Evolutionary conservation across 441 rosid genomes (phyloP), one percentile per base, ranked within the genome.

Genomic region (Croton laevigatus): DNA sequence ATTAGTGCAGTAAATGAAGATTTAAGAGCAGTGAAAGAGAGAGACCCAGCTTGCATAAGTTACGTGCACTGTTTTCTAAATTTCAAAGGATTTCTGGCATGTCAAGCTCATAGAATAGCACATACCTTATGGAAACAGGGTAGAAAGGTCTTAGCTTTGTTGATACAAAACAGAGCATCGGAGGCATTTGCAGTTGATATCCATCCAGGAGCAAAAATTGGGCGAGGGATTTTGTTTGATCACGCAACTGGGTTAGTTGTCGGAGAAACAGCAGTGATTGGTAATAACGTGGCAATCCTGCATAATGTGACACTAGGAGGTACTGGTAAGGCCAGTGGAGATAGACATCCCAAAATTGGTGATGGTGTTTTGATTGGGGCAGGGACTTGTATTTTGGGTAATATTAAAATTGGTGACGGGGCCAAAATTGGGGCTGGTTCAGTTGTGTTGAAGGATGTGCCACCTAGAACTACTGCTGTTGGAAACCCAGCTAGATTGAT

Each of bases 361-460:
- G 83, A 90, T 51, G 97, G 98, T 59, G 97, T 89, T 3, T 69
- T 93, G 84, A 89, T 93, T 51, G 98, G 98, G 61, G 97, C 97
- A 0, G 96, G 94, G 79, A 87, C 89, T 71, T 89, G 97, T 75
- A 85, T 93, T 23, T 79, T 93, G 83, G 97, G 97, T 64, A 91
- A 86, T 32, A 84, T 93, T 44, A 81, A 42, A 65, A 82, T 93
- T 32, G 97, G 97, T 2, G 93, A 89, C 22, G 97, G 97, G 40
- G 97, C 96, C 23, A 93, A 88, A 74, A 86, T 91, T 55, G 98
- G 97, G 32, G 94, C 98, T 5, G 87, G 98, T 0, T 93, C 97
- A 1, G 89, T 93, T 49, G 97, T 93, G 66, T 62, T 93, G 53
- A 91, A 84, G 72, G 93, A 93, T 0, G 89, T 93, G 16, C 98